phyloP scores from a whole-genome alignment of 495 filamentous ascomycete species.

The Daldinia bambusicola region DNA sequence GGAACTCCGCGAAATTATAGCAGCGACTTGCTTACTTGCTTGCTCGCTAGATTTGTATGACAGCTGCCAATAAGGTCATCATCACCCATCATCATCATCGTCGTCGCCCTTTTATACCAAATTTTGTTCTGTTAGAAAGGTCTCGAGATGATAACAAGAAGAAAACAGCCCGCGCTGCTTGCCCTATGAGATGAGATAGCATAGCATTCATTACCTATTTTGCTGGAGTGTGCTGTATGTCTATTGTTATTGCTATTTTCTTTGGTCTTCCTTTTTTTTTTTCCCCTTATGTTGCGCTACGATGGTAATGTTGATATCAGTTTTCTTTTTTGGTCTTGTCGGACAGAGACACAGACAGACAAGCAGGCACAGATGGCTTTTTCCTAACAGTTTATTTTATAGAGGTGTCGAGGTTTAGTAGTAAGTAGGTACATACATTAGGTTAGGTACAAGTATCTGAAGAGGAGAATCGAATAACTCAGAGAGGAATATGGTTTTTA shows the following conservation, averaged over 20 bases:
- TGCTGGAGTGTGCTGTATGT: slow-evolving; percentile 21
- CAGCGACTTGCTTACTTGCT: slow-evolving; percentile 22
- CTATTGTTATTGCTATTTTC: slow-evolving; percentile 17
- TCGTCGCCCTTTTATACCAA: slow-evolving; percentile 8
- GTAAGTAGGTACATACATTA: too few relatives aligned
- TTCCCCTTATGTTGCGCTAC: background rate
- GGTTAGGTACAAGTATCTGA: background rate
- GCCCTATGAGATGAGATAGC: background rate
- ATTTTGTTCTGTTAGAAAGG: slow-evolving; percentile 8
- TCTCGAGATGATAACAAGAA: slow-evolving; percentile 5
- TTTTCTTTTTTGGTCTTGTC: background rate
- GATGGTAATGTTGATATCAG: background rate
- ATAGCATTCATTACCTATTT: slow-evolving; percentile 40
- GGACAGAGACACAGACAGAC: background rate
- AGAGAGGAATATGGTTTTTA: background rate
- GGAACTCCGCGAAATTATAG: slow-evolving; percentile 23
- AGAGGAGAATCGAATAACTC: background rate
- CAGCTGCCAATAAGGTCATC: slow-evolving; percentile 31
- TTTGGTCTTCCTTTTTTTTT: background rate
- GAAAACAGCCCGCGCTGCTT: slow-evolving; percentile 9
- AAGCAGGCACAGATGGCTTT: too few relatives aligned
- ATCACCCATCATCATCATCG: too few relatives aligned
- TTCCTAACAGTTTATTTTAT: too few relatives aligned
- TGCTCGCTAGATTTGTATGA: slow-evolving; percentile 11
- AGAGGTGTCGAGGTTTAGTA: too few relatives aligned